These are phyloP conservation scores for Tubosaeta brunneosetosa DNA, from an alignment of 768 basidiomycete genomes.

Conservation along the genomic window DNA sequence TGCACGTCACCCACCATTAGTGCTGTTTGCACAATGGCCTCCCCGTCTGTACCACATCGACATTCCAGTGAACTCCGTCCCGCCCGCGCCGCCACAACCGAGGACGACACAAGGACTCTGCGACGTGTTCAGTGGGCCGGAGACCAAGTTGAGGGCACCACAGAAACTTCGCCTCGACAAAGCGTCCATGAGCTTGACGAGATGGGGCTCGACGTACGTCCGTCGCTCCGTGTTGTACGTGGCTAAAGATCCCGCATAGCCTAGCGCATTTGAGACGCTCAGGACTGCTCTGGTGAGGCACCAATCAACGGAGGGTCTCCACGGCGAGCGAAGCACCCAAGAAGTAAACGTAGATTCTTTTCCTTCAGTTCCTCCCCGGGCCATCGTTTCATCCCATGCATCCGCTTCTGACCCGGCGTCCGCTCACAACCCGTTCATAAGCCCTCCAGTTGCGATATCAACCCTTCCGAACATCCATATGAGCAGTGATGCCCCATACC, in stretches of 20 bases:
- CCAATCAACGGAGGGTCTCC: constrained; percentile 23
- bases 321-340: neutral
- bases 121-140: constrained; percentile 52
- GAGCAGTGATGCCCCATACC: constrained; percentile 21
- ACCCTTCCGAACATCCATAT: neutral
- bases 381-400: constrained; percentile 11
- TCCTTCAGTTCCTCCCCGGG: constrained; percentile 3
- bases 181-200: constrained; percentile 48
- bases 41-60: constrained; percentile 3
- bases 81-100: constrained; percentile 15
- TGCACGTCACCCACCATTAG: neutral
- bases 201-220: constrained; percentile 48
- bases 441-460: neutral
- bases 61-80: constrained; percentile 9
- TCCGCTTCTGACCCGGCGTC: neutral
- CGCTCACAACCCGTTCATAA: constrained; percentile 3
- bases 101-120: constrained; percentile 39
- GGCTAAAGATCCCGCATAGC: constrained; percentile 29
- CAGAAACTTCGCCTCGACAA: constrained; percentile 4
- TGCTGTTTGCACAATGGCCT: constrained; percentile 10
- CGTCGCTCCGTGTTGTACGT: neutral
- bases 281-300: constrained; percentile 51
- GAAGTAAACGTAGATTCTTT: neutral
- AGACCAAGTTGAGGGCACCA: constrained; percentile 3
- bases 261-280: constrained; percentile 45